These are phyloP conservation scores for Geranium brycei DNA, from an alignment of 345 rosid genomes.

Conservation along the genomic window DNA sequence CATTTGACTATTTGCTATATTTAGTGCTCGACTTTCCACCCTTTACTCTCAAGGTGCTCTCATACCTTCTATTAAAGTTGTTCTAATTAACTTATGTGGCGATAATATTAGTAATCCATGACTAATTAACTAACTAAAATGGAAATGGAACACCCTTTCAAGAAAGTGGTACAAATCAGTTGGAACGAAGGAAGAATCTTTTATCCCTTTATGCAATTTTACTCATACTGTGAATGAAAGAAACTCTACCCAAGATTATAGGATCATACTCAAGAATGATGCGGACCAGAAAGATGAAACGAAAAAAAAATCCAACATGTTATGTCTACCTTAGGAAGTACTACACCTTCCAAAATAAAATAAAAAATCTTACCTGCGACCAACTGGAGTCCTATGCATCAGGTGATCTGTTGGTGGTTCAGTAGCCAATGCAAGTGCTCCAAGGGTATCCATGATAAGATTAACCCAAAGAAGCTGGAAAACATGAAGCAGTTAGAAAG, in stretches of 20 bases:
- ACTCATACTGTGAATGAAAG: neutral
- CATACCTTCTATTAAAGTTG: too few species aligned
- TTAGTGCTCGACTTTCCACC: too few species aligned
- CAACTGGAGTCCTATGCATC: conserved; percentile 84
- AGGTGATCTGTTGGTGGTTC: conserved; percentile 96
- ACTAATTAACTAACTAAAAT: too few species aligned
- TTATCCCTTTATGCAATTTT: neutral
- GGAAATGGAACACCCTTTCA: too few species aligned
- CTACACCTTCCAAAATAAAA: too few species aligned
- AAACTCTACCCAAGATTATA: neutral
- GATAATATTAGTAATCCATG: too few species aligned
- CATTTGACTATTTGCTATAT: too few species aligned
- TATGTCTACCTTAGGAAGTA: neutral
- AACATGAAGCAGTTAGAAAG: neutral
- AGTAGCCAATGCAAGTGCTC: conserved; percentile 94
- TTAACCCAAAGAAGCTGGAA: conserved; percentile 94
- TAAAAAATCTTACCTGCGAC: conserved; percentile 51
- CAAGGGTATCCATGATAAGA: conserved; percentile 98
- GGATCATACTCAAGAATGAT: neutral
- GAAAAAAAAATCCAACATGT: neutral
- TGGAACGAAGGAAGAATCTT: neutral
- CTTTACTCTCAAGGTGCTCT: too few species aligned
- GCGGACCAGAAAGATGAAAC: neutral
- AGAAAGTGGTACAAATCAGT: too few species aligned
- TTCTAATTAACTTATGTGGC: too few species aligned